A percentile compares a stretch with the other conserved stretches of the same genome.
phyloP scores from a whole-genome alignment of 306 rosid genomes.

The Fragaria iinumae region DNA sequence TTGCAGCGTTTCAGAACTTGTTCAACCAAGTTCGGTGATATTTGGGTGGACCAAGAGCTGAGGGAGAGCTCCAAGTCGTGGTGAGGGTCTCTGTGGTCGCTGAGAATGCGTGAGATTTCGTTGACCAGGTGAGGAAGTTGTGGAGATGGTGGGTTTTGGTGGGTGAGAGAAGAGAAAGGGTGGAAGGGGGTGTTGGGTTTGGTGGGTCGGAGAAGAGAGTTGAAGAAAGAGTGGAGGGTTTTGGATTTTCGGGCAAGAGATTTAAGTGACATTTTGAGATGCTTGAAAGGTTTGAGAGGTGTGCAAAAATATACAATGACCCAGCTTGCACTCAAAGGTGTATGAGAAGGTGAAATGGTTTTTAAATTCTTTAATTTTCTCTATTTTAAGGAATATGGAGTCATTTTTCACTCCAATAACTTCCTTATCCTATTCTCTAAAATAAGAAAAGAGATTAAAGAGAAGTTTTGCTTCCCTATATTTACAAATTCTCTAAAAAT shows the following conservation, averaged over 20 bases:
- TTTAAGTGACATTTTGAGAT: constrained; percentile 31
- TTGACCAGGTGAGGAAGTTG: constrained; percentile 54
- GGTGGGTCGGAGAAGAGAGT: constrained; percentile 27
- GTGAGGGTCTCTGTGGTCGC: constrained; percentile 76
- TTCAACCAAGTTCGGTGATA: constrained; percentile 66
- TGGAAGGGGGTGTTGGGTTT: constrained; percentile 17
- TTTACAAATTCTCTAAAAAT: no score
- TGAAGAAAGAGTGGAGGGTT: constrained; percentile 27
- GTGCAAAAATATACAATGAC: background rate
- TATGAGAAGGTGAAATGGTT: no score
- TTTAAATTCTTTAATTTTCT: no score
- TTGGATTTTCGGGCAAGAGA: constrained; percentile 33
- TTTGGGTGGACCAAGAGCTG: constrained; percentile 47
- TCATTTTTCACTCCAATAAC: no score
- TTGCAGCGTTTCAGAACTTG: constrained; percentile 85
- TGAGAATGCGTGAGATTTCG: constrained; percentile 76
- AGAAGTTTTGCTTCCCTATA: no score
- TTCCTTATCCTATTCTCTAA: no score
- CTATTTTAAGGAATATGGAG: no score
- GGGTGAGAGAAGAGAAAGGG: constrained; percentile 27
- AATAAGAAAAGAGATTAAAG: no score
- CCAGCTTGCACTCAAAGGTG: no score
- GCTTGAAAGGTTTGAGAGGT: background rate
- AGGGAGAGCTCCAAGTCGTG: constrained; percentile 71
- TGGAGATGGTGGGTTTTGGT: constrained; percentile 26